Conservation (phyloP, 305 asterid genomes). For the Ilex paraguariensis region DNA sequence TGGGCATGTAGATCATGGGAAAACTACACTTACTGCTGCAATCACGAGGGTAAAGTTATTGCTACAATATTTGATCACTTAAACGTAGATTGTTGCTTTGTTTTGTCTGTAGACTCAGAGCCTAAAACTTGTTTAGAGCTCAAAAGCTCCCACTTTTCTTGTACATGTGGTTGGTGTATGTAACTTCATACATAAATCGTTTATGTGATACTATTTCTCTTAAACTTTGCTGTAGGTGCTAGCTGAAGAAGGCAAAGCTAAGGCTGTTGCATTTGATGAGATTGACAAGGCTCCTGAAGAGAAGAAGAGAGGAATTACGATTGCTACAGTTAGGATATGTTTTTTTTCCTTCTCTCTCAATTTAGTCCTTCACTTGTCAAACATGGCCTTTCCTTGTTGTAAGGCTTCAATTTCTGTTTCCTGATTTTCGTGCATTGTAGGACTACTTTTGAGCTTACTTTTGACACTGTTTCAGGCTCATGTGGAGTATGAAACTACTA, state of each 20-base stretch:
- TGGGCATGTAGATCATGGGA: constrained; percentile 99
- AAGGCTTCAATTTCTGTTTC: no score
- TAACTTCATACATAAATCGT: not conserved
- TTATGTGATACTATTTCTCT: not conserved
- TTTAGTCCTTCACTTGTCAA: not conserved
- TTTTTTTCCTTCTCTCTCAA: not conserved
- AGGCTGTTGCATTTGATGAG: constrained; percentile 92
- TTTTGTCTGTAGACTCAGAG: no score
- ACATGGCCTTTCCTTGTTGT: no score
- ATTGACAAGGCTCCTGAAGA: constrained; percentile 99
- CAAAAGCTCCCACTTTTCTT: no score
- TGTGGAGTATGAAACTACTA: constrained; percentile 84
- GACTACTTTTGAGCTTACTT: constrained; percentile 3
- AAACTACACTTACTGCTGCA: constrained; percentile 95
- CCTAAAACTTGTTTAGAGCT: no score
- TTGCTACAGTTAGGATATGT: constrained; percentile 61
- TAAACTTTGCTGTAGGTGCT: constrained; percentile 45
- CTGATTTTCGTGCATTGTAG: not conserved
- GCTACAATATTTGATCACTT: not conserved
- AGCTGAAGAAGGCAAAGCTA: constrained; percentile 87
- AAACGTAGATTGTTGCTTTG: no score
- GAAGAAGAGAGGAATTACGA: constrained; percentile 96
- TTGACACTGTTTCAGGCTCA: constrained; percentile 65
- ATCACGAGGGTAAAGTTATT: constrained; percentile 66
- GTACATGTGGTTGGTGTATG: not conserved